Conservation (phyloP, 2,329 filamentous ascomycete genomes). For the Colletotrichum sp. region DNA sequence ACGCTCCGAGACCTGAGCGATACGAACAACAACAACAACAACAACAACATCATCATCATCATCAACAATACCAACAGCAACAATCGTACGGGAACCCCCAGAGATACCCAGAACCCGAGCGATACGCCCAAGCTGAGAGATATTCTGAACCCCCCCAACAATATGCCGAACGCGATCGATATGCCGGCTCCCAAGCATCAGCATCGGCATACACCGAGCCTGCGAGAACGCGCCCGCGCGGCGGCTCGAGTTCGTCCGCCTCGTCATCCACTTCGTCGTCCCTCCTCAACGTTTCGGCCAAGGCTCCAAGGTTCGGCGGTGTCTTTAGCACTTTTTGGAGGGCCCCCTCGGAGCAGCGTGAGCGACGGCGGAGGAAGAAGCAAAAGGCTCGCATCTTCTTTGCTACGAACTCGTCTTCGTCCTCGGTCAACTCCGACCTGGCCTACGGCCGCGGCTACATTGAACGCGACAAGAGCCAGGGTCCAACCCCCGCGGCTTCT, state of each 20-base stretch:
- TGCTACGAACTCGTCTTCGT: slow-evolving; percentile 68
- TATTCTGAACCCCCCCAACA: background rate
- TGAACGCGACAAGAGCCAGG: slow-evolving; percentile 40
- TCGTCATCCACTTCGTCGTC: slow-evolving; percentile 63
- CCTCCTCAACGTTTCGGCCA: slow-evolving; percentile 69
- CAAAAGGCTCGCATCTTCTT: slow-evolving; percentile 60
- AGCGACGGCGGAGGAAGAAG: slow-evolving; percentile 42
- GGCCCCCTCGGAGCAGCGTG: slow-evolving; percentile 60
- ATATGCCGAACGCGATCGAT: slow-evolving; percentile 1
- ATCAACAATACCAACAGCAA: background rate
- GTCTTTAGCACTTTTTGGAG: slow-evolving; percentile 69
- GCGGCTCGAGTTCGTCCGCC: slow-evolving; percentile 39
- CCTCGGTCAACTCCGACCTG: slow-evolving; percentile 70
- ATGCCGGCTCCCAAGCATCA: slow-evolving; percentile 9
- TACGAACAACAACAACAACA: background rate
- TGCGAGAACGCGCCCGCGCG: slow-evolving; percentile 28
- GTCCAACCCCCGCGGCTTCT: slow-evolving; percentile 29
- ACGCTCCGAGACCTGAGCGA: background rate
- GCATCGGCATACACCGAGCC: slow-evolving; percentile 7
- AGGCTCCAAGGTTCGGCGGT: slow-evolving; percentile 54
- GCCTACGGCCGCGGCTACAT: slow-evolving; percentile 70
- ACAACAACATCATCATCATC: background rate
- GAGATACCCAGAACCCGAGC: slow-evolving; percentile 4
- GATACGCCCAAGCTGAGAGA: slow-evolving; percentile 5
- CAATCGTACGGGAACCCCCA: background rate